Evolutionary conservation across 331 rosid species (phyloP).

Genomic region (Malus hybrid): DNA sequence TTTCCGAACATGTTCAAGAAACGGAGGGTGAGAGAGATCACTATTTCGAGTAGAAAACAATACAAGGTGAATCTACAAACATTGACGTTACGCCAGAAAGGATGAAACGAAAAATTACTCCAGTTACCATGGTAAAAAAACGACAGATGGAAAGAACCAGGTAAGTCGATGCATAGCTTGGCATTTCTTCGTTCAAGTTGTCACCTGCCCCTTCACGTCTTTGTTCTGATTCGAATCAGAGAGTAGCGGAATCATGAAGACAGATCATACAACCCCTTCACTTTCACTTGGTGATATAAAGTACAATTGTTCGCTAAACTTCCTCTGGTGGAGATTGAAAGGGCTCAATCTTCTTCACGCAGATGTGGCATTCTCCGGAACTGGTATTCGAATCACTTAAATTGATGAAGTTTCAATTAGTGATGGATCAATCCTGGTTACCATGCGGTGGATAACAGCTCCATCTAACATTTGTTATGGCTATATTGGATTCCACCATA

Average conservation of each 20-base stretch:
- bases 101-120: neutral
- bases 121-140: neutral
- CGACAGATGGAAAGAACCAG: neutral
- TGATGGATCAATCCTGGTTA: slow-evolving; percentile 16
- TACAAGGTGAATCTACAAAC: slow-evolving; percentile 1
- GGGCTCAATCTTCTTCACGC: neutral
- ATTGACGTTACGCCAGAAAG: neutral
- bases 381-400: neutral
- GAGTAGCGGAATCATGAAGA: neutral
- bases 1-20: neutral
- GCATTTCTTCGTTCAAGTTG: neutral
- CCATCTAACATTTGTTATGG: slow-evolving; percentile 4
- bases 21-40: neutral
- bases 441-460: slow-evolving; percentile 1
- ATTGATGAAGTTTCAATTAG: neutral
- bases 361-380: neutral
- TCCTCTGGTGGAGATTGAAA: neutral
- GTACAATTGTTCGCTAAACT: neutral
- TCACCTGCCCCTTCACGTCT: neutral
- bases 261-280: neutral
- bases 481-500: neutral
- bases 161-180: neutral
- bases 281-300: slow-evolving; percentile 8
- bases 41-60: slow-evolving; percentile 8
- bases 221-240: neutral